phyloP scores from a whole-genome alignment of 164 flowering plant genomes.

The Cinnamomum micranthum region DNA sequence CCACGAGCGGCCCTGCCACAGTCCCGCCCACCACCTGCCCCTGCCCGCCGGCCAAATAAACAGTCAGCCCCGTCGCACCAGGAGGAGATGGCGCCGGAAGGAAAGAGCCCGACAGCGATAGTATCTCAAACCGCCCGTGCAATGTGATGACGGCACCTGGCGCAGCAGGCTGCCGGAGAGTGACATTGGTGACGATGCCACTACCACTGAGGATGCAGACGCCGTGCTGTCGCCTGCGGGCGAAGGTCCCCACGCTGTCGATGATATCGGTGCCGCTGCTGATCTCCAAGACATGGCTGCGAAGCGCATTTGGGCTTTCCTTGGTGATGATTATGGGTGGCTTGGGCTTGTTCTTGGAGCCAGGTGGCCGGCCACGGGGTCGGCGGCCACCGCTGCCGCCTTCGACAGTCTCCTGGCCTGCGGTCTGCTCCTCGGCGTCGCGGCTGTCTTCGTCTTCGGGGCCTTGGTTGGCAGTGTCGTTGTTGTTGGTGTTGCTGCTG shows the following conservation, averaged over 20 bases:
- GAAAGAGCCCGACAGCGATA: conserved; percentile 77
- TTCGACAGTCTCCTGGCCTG: conserved; percentile 20
- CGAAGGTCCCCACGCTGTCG: conserved; percentile 56
- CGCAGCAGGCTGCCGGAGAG: conserved; percentile 63
- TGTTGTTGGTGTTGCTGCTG: conserved; percentile 29
- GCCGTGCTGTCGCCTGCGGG: conserved; percentile 69
- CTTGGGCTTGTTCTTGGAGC: conserved; percentile 82
- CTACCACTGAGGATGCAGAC: conserved; percentile 75
- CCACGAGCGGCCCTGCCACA: conserved; percentile 66
- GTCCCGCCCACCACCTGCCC: conserved; percentile 91
- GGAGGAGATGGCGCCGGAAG: conserved; percentile 78
- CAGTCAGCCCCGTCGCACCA: conserved; percentile 67
- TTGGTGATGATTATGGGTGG: conserved; percentile 74
- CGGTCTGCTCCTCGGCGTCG: conserved; percentile 33
- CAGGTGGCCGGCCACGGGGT: conserved; percentile 81
- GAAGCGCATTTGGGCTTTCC: conserved; percentile 71
- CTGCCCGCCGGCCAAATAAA: conserved; percentile 77
- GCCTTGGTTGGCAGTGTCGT: conserved; percentile 15
- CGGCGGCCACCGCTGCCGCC: conserved; percentile 29
- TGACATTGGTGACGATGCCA: conserved; percentile 71
- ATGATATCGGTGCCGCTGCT: conserved; percentile 59
- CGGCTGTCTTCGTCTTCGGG: conserved; percentile 33
- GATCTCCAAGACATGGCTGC: conserved; percentile 73
- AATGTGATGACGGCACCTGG: conserved; percentile 60
- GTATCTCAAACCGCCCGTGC: conserved; percentile 73